Conservation (phyloP, 106 monocot species). For the Allium cepa region DNA sequence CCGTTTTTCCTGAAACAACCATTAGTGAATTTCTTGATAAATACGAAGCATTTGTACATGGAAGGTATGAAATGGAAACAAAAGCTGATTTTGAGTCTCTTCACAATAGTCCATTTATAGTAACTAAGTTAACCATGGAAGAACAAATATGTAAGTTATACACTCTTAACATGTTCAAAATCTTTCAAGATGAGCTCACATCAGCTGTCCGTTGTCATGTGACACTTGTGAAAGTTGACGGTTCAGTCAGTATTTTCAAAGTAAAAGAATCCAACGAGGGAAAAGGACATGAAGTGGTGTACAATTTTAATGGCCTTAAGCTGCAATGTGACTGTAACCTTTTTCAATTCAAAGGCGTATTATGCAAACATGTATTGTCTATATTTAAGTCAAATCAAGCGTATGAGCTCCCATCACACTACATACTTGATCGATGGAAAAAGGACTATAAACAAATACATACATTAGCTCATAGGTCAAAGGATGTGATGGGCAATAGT, state of each 20-base stretch:
- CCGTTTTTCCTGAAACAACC: conserved; percentile 20
- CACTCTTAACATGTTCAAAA: conserved; percentile 33
- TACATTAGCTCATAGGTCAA: conserved; percentile 15
- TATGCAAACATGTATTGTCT: conserved; percentile 43
- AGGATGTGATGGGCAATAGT: conserved; percentile 22
- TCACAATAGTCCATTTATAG: conserved; percentile 10
- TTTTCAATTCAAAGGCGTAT: conserved; percentile 39
- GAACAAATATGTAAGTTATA: conserved; percentile 43
- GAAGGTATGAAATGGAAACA: conserved; percentile 31
- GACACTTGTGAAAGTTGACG: conserved; percentile 25
- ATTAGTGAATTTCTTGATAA: conserved; percentile 22
- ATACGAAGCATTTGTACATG: conserved; percentile 26
- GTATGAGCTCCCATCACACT: conserved; percentile 32
- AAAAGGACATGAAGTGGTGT: conserved; percentile 33
- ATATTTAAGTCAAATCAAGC: conserved; percentile 38
- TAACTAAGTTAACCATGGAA: conserved; percentile 40
- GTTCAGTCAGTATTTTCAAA: conserved; percentile 25
- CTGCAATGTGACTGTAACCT: conserved; percentile 30
- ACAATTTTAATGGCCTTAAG: conserved; percentile 17
- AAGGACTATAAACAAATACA: conserved; percentile 37
- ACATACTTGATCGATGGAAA: conserved; percentile 40
- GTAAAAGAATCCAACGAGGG: conserved; percentile 22
- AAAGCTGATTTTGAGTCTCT: conserved; percentile 43
- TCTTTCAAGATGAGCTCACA: conserved; percentile 45
- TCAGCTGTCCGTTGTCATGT: conserved; percentile 27